Evolutionary conservation across 1,284 basidiomycete genomes (phyloP), one percentile per base, ranked within the genome.

Genomic region (Rhodotorula sp.): DNA sequence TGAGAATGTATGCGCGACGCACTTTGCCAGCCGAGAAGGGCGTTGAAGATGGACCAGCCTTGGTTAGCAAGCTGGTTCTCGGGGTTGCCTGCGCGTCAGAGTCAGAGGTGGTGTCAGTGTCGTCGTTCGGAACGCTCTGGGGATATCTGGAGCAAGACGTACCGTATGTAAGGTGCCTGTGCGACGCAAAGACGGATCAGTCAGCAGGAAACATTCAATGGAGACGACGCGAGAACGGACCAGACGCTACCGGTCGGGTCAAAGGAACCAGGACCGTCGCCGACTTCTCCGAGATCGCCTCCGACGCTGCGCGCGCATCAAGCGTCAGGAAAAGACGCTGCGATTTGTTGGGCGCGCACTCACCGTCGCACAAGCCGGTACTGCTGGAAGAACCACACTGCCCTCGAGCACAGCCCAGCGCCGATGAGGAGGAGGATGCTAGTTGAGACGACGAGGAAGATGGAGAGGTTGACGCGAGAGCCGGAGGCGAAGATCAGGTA

Each of bases 341-440:
- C n/a, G n/a, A n/a, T n/a, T n/a, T n/a, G n/a, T n/a, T 13, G 40
- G 40, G 40, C 16, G 13, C 16, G 40, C 40, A 44, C 40, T 44
- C 40, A 44, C 40, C 40, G 9, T 18, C 40, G 8, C 40, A 44
- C 40, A 18, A 44, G 40, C 13, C 40, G 82, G 79, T 93, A 83
- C 74, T 83, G 80, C 79, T 94, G 82, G 81, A 92, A 91, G 59
- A 85, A 82, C 72, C 87, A 86, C 24, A 90, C 83, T 9, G 88
- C 83, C 78, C 86, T 87, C 70, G 87, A 88, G 81, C 93, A 91
- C 54, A 96, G 85, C 22, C 93, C 94, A 0, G 93, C 89, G 51
- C 94, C 93, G 80, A 96, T 92, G 77, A 96, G 87, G 74, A 95
- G 86, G 62, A 96, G 82, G 76, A 96, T 82, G 83, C 90, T 90